Conservation (phyloP, 139 green algal species). For the Diplosphaera chodatii region DNA sequence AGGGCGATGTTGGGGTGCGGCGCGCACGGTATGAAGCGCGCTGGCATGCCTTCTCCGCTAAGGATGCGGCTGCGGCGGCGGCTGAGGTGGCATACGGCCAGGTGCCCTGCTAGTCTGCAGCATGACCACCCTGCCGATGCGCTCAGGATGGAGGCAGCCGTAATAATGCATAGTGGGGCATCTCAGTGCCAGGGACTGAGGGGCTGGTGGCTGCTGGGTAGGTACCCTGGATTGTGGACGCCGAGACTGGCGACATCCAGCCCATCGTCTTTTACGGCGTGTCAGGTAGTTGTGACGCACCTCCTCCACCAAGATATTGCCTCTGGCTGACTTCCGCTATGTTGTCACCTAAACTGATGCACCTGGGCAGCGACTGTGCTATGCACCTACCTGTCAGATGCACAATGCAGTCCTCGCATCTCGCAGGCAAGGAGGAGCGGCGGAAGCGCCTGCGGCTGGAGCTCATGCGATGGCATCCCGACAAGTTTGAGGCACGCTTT, state of each 20-base stretch:
- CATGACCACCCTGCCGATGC: no score
- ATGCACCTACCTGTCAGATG: no score
- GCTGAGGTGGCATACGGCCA: constrained; percentile 9
- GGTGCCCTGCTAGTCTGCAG: no score
- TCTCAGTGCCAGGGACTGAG: no score
- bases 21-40: constrained; percentile 34
- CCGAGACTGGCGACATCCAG: constrained; percentile 4
- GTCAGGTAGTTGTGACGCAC: not conserved
- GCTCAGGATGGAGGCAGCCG: no score
- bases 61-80: not conserved
- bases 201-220: no score
- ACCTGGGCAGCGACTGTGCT: no score
- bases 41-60: constrained; percentile 31
- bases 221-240: constrained; percentile 35
- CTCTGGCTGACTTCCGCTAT: no score
- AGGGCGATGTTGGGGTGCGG: constrained; percentile 32
- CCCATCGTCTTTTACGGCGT: constrained; percentile 17
- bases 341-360: no score
- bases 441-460: constrained; percentile 30
- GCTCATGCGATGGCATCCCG: constrained; percentile 54
- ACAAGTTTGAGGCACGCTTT: constrained; percentile 48
- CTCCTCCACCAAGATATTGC: no score
- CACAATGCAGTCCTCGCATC: no score
- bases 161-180: no score
- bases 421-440: constrained; percentile 8